Evolutionary conservation across 441 rosid species (phyloP), one percentile per base, ranked within the genome.

Genomic region (Arabidopsis lyrata): DNA sequence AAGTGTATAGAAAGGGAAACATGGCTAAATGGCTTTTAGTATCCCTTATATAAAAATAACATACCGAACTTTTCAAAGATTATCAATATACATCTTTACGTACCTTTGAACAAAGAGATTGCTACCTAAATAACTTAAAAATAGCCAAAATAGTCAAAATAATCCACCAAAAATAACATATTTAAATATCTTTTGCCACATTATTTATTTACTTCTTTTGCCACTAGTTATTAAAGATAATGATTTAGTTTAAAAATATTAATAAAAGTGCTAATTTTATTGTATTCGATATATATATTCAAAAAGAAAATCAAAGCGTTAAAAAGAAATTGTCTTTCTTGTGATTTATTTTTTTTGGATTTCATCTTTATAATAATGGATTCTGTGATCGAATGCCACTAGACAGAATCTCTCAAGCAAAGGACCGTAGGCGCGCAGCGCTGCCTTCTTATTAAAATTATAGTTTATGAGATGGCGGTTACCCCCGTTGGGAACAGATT

Each of bases 401-500:
- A n/a, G n/a, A n/a, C n/a, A n/a, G n/a, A n/a, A n/a, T n/a, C n/a
- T n/a, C n/a, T n/a, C n/a, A n/a, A n/a, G n/a, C n/a, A n/a, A n/a
- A n/a, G n/a, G n/a, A n/a, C n/a, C n/a, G n/a, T n/a, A n/a, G n/a
- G n/a, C n/a, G n/a, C n/a, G n/a, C n/a, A n/a, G n/a, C n/a, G n/a
- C n/a, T n/a, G n/a, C n/a, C n/a, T n/a, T n/a, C n/a, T 10, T 20
- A 10, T 18, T 48, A 48, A 48, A 48, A 16, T 4, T 15, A 47
- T 15, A 47, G 20, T 16, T 11, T 2, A 16, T 14, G 60, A 24
- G 27, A 24, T 41, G 50, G 45, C 4, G 66, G 70, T 56, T 76
- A 54, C 52, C 66, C 16, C 42, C 2, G 35, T 48, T 68, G 29
- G 50, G 63, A 31, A 69, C 34, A 47, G 71, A 75, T 70, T 70